phyloP scores from a whole-genome alignment of 2,329 filamentous ascomycete species.

The Uncinocarpus reesii region DNA sequence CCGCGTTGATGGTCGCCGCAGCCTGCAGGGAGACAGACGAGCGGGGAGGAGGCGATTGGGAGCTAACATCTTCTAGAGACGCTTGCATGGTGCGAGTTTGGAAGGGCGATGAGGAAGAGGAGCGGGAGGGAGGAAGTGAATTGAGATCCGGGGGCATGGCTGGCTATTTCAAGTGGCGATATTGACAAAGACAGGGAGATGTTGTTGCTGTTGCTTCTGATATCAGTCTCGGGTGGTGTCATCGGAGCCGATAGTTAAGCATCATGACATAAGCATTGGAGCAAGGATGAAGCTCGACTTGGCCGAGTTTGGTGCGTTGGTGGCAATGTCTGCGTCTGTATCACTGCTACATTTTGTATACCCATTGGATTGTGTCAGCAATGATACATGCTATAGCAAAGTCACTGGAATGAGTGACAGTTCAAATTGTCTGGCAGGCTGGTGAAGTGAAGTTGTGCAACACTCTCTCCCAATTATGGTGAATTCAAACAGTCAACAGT shows the following conservation, averaged over 20 bases:
- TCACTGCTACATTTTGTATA: no score
- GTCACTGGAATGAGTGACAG: no score
- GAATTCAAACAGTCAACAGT: no score
- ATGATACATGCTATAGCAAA: no score
- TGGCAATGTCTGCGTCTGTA: no score
- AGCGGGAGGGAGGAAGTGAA: constrained; percentile 52
- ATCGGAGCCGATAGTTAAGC: no score
- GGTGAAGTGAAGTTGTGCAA: no score
- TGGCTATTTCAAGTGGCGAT: not conserved
- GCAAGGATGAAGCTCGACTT: not conserved
- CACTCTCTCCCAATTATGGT: no score
- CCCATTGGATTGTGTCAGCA: no score
- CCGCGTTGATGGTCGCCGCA: constrained; percentile 66
- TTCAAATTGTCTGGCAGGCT: no score
- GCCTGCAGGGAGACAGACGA: constrained; percentile 63
- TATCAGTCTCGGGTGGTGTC: not conserved
- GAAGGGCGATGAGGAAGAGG: constrained; percentile 32
- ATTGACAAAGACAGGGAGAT: not conserved
- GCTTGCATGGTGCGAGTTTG: constrained; percentile 25
- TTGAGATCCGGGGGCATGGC: constrained; percentile 65
- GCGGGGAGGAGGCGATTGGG: constrained; percentile 52
- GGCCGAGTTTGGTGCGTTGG: no score
- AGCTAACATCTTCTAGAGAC: constrained; percentile 32
- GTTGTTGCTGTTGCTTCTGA: no score
- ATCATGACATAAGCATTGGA: not conserved